Evolutionary conservation across 176 grass and related monocot genomes (phyloP).

Genomic region (Eleusine indica): DNA sequence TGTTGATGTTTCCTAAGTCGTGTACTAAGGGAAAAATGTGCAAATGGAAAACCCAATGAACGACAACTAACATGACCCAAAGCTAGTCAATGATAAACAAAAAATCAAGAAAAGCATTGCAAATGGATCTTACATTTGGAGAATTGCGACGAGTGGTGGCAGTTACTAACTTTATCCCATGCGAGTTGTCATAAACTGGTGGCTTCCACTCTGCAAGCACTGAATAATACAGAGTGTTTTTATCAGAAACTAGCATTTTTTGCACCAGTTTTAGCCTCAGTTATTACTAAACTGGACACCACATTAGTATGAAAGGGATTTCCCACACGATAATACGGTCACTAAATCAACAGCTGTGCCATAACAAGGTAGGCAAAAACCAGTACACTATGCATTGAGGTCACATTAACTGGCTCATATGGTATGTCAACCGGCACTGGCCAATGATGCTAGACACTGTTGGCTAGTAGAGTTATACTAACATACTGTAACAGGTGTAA

Average conservation of each 20-base stretch:
- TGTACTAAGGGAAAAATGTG: too few species aligned
- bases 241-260: conserved; percentile 41
- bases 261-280: neutral
- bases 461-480: neutral
- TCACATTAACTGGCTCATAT: conserved; percentile 2
- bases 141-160: conserved; percentile 98
- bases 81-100: conserved; percentile 5
- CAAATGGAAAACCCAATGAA: neutral
- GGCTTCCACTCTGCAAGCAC: conserved; percentile 99
- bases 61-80: neutral
- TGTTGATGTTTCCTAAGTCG: neutral
- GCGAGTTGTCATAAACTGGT: conserved; percentile 96
- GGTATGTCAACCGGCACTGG: conserved; percentile 16
- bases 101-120: conserved; percentile 1
- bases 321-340: neutral
- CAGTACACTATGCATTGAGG: too few species aligned
- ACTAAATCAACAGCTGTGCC: conserved; percentile 12
- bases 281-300: conserved; percentile 3
- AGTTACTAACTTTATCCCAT: conserved; percentile 88
- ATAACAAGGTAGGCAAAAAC: neutral
- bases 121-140: conserved; percentile 75
- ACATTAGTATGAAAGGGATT: neutral
- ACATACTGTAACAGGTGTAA: conserved; percentile 2
- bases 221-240: conserved; percentile 41
- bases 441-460: neutral